Conservation (phyloP, 345 rosid genomes). For the Turritis glabra region DNA sequence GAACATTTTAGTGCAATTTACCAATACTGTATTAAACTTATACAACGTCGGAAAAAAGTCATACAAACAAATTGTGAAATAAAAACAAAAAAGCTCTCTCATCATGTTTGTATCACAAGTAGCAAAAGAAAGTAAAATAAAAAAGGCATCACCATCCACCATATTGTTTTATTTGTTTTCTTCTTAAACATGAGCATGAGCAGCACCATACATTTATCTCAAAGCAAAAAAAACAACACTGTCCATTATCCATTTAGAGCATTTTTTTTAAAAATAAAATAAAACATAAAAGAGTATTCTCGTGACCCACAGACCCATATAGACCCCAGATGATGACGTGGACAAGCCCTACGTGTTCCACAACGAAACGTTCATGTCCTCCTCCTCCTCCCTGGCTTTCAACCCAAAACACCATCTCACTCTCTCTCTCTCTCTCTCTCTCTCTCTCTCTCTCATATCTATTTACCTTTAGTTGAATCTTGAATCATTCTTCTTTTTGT, state of each 20-base stretch:
- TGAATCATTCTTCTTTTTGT: slow-evolving; percentile 28
- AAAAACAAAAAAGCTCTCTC: neutral
- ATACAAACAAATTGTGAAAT: neutral
- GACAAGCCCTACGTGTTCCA: slow-evolving; percentile 28
- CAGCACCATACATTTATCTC: slow-evolving; percentile 9
- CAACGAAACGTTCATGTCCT: slow-evolving; percentile 28
- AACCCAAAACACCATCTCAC: neutral
- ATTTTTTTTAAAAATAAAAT: neutral
- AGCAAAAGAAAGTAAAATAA: neutral
- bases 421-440: neutral
- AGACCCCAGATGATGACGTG: slow-evolving; percentile 33
- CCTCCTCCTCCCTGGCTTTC: slow-evolving; percentile 32
- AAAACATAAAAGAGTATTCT: neutral
- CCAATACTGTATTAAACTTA: neutral
- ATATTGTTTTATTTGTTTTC: neutral
- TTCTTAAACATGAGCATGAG: neutral
- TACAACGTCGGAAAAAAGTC: neutral
- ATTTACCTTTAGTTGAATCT: slow-evolving; percentile 28
- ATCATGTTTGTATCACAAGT: neutral
- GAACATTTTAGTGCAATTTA: neutral
- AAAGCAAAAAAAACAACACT: slow-evolving; percentile 13
- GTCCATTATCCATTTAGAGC: slow-evolving; percentile 26
- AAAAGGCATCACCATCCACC: neutral
- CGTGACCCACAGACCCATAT: slow-evolving; percentile 26
- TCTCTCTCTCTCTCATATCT: neutral